Evolutionary conservation across 2,329 filamentous ascomycete species (phyloP).

Genomic region (Fusarium tricinctum): DNA sequence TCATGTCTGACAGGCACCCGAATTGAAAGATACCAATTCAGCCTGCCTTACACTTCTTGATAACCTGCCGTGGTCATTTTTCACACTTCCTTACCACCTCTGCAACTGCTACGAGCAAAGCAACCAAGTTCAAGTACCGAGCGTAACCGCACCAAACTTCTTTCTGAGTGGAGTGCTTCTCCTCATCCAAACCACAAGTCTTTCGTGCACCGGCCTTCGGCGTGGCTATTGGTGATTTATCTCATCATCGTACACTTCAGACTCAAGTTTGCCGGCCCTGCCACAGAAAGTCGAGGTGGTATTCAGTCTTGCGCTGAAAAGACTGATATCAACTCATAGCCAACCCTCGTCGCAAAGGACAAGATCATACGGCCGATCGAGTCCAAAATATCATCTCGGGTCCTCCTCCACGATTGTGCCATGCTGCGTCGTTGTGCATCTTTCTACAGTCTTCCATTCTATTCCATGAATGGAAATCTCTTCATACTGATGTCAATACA

Average conservation of each 20-base stretch:
- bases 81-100: constrained; percentile 3
- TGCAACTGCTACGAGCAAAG: constrained; percentile 27
- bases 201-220: constrained; percentile 33
- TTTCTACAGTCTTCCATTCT: not conserved
- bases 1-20: constrained; percentile 4
- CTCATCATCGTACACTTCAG: constrained; percentile 18
- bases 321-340: not conserved
- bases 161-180: constrained; percentile 35
- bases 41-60: not conserved
- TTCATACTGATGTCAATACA: not conserved
- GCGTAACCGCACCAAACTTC: constrained; percentile 36
- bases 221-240: constrained; percentile 37
- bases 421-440: not conserved
- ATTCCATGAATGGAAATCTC: not conserved
- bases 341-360: not conserved
- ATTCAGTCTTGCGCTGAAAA: not conserved
- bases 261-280: constrained; percentile 15
- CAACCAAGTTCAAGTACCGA: constrained; percentile 25
- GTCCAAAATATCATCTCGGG: not conserved
- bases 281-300: not conserved
- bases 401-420: not conserved
- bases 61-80: not conserved
- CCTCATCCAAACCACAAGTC: constrained; percentile 16
- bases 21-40: not conserved
- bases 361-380: not conserved